Evolutionary conservation across 805 yeast genomes (phyloP), one percentile per base, ranked within the genome.

Genomic region (Pichia nakasei): DNA sequence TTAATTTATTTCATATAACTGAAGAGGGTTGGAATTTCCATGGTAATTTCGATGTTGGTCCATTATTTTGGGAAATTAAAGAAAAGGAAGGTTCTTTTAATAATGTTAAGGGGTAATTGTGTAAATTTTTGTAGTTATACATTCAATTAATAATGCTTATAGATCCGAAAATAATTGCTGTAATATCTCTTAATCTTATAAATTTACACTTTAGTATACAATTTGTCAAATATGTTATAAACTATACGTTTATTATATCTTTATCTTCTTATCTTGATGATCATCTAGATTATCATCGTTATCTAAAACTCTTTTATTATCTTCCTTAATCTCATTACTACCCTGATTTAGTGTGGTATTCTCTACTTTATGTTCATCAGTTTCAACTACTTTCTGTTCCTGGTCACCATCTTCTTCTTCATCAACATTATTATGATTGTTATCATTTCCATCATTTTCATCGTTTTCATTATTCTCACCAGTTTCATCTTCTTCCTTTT

Each of bases 11-110:
- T 64, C 97, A 93, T 61, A 91, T 93, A 47, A 82, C 93, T 26
- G 96, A 88, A 67, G 62, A 76, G 42, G 98, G 98, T 41, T 93
- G 98, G 98, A 75, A 75, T 32, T 93, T 77, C 70, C 97, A 93
- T 60, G 98, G 98, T 52, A 93, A 93, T 64, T 82, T 82, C 66
- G 89, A 89, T 61, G 95, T 88, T 51, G 96, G 94, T 48, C 78
- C 84, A 37, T 72, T 85, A 45, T 85, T 93, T 70, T 91, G 96
- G 91, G 91, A 85, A 57, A 77, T 85, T 55, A 91, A 89, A 67
- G 89, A 76, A 60, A 69, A 77, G 56, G 97, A 91, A 68, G 78
- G 82, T 44, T 87, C 96, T 11, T 93, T 91, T 68, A 85, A 85
- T 63, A 85, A 87, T 58, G 93, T 85, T 33, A 72, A 72, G 22